phyloP scores from a whole-genome alignment of 1,284 basidiomycete genomes.

The Cutaneotrichosporon dermatis region DNA sequence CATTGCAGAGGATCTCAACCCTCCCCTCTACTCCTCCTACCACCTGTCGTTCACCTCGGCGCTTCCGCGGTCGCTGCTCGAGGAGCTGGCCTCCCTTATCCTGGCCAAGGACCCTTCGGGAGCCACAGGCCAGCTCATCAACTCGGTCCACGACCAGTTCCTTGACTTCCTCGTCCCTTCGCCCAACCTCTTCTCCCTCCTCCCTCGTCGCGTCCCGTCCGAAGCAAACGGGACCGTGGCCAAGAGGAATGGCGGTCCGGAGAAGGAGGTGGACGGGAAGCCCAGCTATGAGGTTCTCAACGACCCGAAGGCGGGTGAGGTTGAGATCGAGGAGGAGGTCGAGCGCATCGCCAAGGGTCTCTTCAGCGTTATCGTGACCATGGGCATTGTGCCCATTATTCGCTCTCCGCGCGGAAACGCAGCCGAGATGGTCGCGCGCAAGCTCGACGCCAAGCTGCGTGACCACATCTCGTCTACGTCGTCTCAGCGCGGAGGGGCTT shows the following conservation, averaged over 20 bases:
- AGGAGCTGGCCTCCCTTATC: constrained; percentile 86
- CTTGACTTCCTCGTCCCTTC: constrained; percentile 95
- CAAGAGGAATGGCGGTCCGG: constrained; percentile 24
- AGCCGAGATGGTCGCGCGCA: constrained; percentile 96
- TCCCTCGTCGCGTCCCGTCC: constrained; percentile 53
- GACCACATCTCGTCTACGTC: constrained; percentile 80
- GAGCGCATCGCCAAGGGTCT: constrained; percentile 87
- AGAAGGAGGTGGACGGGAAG: constrained; percentile 41
- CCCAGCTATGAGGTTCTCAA: constrained; percentile 79
- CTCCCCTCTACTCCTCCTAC: constrained; percentile 84
- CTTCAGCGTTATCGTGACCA: constrained; percentile 88
- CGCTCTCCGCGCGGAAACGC: constrained; percentile 93
- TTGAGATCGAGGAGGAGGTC: constrained; percentile 88
- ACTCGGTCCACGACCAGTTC: constrained; percentile 87
- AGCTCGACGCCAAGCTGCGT: constrained; percentile 85
- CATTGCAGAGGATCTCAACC: constrained; percentile 79
- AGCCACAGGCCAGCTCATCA: constrained; percentile 73
- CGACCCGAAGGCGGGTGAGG: constrained; percentile 83
- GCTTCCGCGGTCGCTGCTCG: constrained; percentile 77
- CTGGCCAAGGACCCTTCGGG: constrained; percentile 61
- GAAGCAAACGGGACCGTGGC: constrained; percentile 26
- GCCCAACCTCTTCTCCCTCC: constrained; percentile 85
- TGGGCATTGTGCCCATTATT: constrained; percentile 90
- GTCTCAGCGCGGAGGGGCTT: constrained; percentile 49
- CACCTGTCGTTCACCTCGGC: constrained; percentile 95